Base-by-base conservation (phyloP, 1,284 basidiomycete genomes). In the Peniophora sp. region DNA sequence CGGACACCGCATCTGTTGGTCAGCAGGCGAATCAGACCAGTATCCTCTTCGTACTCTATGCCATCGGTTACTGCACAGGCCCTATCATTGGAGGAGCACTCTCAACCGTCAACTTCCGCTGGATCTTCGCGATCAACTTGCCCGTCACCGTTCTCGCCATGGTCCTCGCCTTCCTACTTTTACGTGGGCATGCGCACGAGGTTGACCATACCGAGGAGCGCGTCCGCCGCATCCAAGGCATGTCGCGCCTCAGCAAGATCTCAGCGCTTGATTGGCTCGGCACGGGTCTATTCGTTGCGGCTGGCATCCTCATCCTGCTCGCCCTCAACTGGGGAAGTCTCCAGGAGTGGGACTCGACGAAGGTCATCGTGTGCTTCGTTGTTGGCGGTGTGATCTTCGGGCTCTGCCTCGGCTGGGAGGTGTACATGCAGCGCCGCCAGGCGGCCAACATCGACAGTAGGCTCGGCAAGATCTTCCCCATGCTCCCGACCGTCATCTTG, bases 91-190 rank as follows among this genome's bases (percentile, higher is more conserved):
- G 76, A 3, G 77, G 76, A 3, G 66, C 55, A 22, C 57, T 78
- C 5, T 61, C 69, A 3, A 56, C 56, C 2, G 59, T 69, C 6
- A 70, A 62, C 45, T 78, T 74, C 59, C 68, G 76, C 24, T 79
- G 75, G 75, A 69, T 78, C 14, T 79, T 78, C 52, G 76, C 70
- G 2, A 78, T 78, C 64, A 78, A 78, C 60, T 51, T 68, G 8
- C 68, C 68, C 0, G 57, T 57, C 49, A 55, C 52, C 3, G 63
- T 54, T 2, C 50, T 68, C 1, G 68, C 65, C 1, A 72, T 73
- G 58, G 22, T 70, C 15, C 52, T 78, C 2, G 62, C 62, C 27
- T 73, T 71, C 54, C 14, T 76, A 50, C 64, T 76, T 47, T 63
- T 78, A 18, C 71, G 71, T 8, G 62, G 62, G 1, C 60, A 63